phyloP scores from a whole-genome alignment of 805 yeast species.

The Hanseniaspora thailandica region DNA sequence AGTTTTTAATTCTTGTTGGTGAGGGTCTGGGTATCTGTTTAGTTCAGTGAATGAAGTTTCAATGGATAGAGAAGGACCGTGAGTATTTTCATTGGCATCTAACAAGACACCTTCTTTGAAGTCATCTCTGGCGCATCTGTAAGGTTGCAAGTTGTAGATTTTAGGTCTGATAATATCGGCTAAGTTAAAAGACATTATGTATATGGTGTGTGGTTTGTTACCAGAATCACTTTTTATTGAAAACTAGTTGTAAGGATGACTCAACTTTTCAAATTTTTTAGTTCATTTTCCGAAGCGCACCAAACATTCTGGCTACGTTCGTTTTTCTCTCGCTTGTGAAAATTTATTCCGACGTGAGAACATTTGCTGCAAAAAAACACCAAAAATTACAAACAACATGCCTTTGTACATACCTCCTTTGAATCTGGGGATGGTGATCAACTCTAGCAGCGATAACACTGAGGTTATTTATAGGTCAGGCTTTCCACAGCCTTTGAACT shows the following conservation, averaged over 20 bases:
- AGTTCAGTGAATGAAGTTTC: conserved; percentile 46
- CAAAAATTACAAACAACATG: not conserved
- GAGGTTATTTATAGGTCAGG: conserved; percentile 84
- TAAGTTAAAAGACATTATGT: conserved; percentile 20
- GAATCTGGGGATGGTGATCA: conserved; percentile 65
- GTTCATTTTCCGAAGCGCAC: not conserved
- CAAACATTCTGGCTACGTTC: no score
- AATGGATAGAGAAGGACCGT: conserved; percentile 62
- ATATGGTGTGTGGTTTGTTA: not conserved
- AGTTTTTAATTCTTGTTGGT: conserved; percentile 65
- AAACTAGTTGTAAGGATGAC: not conserved
- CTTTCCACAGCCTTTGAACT: conserved; percentile 81
- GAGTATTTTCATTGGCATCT: conserved; percentile 94
- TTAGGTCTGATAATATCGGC: conserved; percentile 63
- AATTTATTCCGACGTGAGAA: no score
- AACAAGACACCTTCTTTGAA: conserved; percentile 75
- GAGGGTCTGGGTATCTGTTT: conserved; percentile 95
- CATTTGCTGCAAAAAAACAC: not conserved
- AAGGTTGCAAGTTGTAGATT: conserved; percentile 71
- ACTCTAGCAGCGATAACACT: conserved; percentile 33
- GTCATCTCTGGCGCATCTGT: conserved; percentile 94
- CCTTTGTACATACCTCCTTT: conserved; percentile 67
- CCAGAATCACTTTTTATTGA: no score
- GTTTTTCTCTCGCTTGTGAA: no score
- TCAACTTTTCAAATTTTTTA: not conserved